A percentile compares a stretch with the other conserved stretches of the same genome.
phyloP scores from a whole-genome alignment of 164 flowering plant species.

The Litsea cubeba region DNA sequence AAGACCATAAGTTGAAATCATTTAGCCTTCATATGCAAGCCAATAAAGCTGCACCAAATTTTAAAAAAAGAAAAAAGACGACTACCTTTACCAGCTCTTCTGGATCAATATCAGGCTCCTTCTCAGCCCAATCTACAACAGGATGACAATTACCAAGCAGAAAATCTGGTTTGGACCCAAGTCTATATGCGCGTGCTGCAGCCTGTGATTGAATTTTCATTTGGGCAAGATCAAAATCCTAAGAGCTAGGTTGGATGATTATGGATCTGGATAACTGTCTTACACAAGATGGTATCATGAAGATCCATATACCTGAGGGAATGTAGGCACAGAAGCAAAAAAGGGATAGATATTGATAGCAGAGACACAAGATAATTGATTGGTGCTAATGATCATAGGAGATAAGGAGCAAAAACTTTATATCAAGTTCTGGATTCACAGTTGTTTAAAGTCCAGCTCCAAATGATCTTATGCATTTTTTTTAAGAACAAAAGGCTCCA shows the following conservation, averaged over 20 bases:
- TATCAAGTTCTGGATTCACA: neutral
- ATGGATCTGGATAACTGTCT: conserved; percentile 13
- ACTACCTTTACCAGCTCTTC: conserved; percentile 36
- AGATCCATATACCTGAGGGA: conserved; percentile 2
- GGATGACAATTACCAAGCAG: conserved; percentile 36
- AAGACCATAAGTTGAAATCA: neutral
- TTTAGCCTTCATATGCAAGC: neutral
- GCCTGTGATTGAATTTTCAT: conserved; percentile 42
- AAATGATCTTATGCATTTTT: neutral
- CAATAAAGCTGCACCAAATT: neutral
- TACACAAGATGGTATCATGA: conserved; percentile 6
- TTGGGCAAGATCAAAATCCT: conserved; percentile 25
- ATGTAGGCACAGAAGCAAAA: neutral
- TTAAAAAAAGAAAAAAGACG: neutral
- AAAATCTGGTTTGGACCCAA: conserved; percentile 32
- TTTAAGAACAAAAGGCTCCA: too few relatives aligned
- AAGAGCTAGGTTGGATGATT: conserved; percentile 9
- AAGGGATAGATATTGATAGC: conserved; percentile 1
- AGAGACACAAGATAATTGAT: conserved; percentile 12
- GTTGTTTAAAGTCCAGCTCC: neutral
- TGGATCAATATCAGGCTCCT: conserved; percentile 31
- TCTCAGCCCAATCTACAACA: conserved; percentile 41
- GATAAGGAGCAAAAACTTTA: neutral
- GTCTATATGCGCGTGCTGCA: conserved; percentile 36
- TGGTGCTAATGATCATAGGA: conserved; percentile 7